phyloP scores from a whole-genome alignment of 78 protist species.

The Dictyostelium capitatum region DNA sequence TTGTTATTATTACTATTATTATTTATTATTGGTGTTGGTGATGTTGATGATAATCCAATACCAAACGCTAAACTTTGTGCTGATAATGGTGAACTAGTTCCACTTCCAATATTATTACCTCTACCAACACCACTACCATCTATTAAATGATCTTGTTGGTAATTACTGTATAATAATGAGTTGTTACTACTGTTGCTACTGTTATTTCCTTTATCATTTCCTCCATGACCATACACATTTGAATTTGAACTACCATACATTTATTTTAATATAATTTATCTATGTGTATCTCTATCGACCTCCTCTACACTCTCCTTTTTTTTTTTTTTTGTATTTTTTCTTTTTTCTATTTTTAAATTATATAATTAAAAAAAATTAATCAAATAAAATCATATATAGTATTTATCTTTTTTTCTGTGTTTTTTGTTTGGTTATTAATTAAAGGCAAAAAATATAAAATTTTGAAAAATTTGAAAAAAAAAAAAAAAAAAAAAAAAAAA shows the following conservation, averaged over 20 bases:
- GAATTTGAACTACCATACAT: constrained; percentile 32
- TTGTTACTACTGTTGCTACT: background rate
- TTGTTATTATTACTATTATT: background rate
- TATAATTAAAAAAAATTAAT: no score
- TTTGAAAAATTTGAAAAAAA: no score
- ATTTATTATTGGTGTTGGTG: background rate
- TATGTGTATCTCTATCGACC: background rate
- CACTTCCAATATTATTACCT: background rate
- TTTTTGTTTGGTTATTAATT: no score
- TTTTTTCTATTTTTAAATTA: background rate
- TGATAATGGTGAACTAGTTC: background rate
- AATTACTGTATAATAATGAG: constrained; percentile 1
- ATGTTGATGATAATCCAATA: background rate
- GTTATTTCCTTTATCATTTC: background rate
- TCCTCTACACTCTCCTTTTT: background rate
- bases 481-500: no score
- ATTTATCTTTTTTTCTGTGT: no score
- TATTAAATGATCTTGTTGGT: constrained; percentile 19
- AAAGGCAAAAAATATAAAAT: no score
- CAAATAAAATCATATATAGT: no score
- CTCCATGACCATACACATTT: background rate
- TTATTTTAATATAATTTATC: background rate
- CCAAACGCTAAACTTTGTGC: background rate
- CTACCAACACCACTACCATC: background rate
- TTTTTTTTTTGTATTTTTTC: background rate